Base-by-base conservation (phyloP, 2,329 filamentous ascomycete species). In the Mycosphaerella arachidis region DNA sequence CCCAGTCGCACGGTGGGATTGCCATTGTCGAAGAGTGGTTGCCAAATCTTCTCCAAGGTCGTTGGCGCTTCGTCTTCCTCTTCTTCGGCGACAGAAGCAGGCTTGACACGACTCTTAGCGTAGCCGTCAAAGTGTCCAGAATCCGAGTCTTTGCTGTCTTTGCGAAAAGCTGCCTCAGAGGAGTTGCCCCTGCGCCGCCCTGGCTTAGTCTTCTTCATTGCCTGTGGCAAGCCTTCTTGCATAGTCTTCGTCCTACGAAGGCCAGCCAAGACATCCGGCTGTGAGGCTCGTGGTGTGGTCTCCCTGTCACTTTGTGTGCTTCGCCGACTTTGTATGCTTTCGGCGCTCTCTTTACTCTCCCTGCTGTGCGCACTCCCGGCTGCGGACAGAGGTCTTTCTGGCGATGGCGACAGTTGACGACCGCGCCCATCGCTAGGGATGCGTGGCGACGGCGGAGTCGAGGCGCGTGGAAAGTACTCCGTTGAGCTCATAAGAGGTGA, bases 21-120 rank as follows among this genome's bases (percentile, higher is more conserved):
- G 0, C 87, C 88, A 2, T 80, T 77, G 51, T 89, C 85, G 70
- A 95, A 95, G 2, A 96, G 73, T 9, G 79, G 80, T 6, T 90
- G 88, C 91, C 91, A 96, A 70, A 87, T 86, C 70, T 83, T 84
- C 71, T 92, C 89, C 30, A 89, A 74, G 1, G 83, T 82, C 1
- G 83, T 86, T 62, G 81, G 72, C 60, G 85, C 83, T 33, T 74
- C 73, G 12, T 55, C 48, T 33, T 63, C 62, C 10, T 58, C 55
- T n/a, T 35, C 55, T n/a, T 62, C 62, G 13, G 58, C 57, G 6
- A 62, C 56, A 31, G 57, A 35, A 24, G 57, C 50, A 30, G 60
- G 48, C 4, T 46, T 52, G n/a, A 48, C 33, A 18, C 66, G 56
- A 43, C 37, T 55, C 10, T 58, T 54, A 33, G 56, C 31, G n/a